phyloP scores from a whole-genome alignment of 2,329 filamentous ascomycete genomes.

The Colletotrichum scovillei region DNA sequence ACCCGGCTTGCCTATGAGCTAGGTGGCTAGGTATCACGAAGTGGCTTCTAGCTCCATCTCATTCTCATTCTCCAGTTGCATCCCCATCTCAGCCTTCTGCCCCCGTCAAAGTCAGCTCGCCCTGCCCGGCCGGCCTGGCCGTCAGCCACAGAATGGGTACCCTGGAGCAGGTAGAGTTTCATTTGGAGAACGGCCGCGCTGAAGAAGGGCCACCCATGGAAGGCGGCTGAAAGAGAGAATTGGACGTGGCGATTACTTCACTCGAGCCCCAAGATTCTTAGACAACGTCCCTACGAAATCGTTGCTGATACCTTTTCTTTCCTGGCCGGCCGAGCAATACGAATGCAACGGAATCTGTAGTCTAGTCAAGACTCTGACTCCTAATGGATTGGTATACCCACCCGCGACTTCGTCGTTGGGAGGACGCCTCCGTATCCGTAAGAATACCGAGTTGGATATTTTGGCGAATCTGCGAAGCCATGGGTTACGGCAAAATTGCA shows the following conservation, averaged over 20 bases:
- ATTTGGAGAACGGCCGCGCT: neutral
- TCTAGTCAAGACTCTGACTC: neutral
- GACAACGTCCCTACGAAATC: neutral
- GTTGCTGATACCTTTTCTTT: neutral
- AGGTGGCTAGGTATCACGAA: neutral
- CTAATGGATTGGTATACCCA: neutral
- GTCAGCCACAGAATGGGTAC: conserved; percentile 13
- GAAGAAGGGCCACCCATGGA: conserved; percentile 3
- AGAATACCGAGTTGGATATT: neutral
- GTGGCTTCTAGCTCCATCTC: conserved; percentile 6
- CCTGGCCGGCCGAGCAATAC: neutral
- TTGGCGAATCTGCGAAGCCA: neutral
- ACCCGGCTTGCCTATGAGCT: neutral
- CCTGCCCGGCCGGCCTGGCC: conserved; percentile 27
- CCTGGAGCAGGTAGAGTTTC: neutral
- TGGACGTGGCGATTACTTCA: neutral
- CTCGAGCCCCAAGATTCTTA: neutral
- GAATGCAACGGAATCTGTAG: neutral
- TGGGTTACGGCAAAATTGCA: neutral
- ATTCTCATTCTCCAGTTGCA: conserved; percentile 2
- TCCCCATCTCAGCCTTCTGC: conserved; percentile 12
- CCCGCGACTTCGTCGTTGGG: neutral
- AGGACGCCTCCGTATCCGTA: neutral
- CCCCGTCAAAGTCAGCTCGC: conserved; percentile 8
- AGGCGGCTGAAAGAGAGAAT: conserved; percentile 18